Evolutionary conservation across 1,284 basidiomycete species (phyloP), one percentile per base, ranked within the genome.

Genomic region (Cutaneotrichosporon sp.): DNA sequence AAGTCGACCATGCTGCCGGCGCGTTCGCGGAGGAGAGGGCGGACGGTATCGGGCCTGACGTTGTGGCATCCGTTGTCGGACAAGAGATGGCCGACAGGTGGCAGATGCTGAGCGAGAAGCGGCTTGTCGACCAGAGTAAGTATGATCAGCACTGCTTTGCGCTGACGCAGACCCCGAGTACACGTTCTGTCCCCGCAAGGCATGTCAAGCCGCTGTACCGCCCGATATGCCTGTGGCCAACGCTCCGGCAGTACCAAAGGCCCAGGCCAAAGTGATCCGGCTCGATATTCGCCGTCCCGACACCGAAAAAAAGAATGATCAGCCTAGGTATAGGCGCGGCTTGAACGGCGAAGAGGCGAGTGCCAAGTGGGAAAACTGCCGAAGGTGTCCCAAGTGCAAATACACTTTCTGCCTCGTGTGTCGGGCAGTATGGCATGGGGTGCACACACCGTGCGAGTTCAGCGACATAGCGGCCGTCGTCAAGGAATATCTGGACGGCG

Each of bases 31-130:
- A 31, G 31, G 11, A 52, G 30, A 11, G 51, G 7, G 30, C 26
- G 1, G 51, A 52, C 31, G 51, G 51, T 13, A 52, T 52, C 30
- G 18, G 30, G 26, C 30, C n/a, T 5, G 30, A 31, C 13, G 18
- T 52, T 18, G 51, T 94, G 1, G 81, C 86, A 69, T 81, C 82
- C 26, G 81, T 82, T 21, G 72, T 78, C 2, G 76, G 78, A 6
- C 56, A 69, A 13, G 73, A 74, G 7, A 60, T 76, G 53, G 59
- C 66, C 14, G 66, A 67, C 36, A 58, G 77, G 61, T 78, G 74
- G 73, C 67, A 72, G 52, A 64, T 66, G 59, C 65, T 80, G 22
- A 74, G 69, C 47, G 75, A 76, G 55, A 70, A 72, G 55, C 71
- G 75, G 21, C 69, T 69, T 32, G 74, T 75, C 3, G 79, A 80